Evolutionary conservation across 2,329 filamentous ascomycete species (phyloP), one percentile per base, ranked within the genome.

Genomic region (Penicillium sp.): DNA sequence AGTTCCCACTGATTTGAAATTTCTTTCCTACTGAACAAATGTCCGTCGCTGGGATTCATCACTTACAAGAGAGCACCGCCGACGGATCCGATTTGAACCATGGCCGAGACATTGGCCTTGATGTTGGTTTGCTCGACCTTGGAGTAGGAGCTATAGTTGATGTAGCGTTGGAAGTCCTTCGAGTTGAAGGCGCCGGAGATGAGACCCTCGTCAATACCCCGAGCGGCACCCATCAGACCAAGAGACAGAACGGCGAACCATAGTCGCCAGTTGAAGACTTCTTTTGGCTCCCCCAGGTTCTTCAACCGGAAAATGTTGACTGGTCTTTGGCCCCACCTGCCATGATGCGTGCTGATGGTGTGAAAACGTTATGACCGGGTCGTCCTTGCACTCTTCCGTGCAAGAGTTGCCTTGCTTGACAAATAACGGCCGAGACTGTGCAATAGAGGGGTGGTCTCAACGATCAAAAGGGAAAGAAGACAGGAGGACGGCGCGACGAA

Each of bases 51-150:
- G 11, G 29, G 11, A 18, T 6, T 25, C 11, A 1, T 24, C 4
- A 63, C 71, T 53, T 61, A 75, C 73, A 84, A 76, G 29, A 88
- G 73, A 28, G 85, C 84, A 38, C 86, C 86, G 4, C 74, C 82
- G 28, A 90, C 85, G 25, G 81, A 86, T 25, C 86, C 86, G 59
- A 90, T 81, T 67, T 90, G 86, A 0, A 90, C 86, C 86, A 90
- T 90, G 41, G 84, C 80, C 1, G 85, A 85, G 47, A 90, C 85
- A 66, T 90, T 90, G 57, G 79, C 82, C 68, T 86, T 82, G 70
- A 85, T 83, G 64, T 86, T 82, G 51, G 84, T 82, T 61, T 78
- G 73, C 40, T 80, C 75, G 4, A 76, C 71, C 0, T 67, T 58
- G 39, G 67, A 72, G 59, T 83, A 82, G 2, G 73, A 71, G 5